A percentile compares a stretch with the other conserved stretches of the same genome.
Evolutionary conservation across 495 filamentous ascomycete species (phyloP).

Genomic region (Xylaria venustula): DNA sequence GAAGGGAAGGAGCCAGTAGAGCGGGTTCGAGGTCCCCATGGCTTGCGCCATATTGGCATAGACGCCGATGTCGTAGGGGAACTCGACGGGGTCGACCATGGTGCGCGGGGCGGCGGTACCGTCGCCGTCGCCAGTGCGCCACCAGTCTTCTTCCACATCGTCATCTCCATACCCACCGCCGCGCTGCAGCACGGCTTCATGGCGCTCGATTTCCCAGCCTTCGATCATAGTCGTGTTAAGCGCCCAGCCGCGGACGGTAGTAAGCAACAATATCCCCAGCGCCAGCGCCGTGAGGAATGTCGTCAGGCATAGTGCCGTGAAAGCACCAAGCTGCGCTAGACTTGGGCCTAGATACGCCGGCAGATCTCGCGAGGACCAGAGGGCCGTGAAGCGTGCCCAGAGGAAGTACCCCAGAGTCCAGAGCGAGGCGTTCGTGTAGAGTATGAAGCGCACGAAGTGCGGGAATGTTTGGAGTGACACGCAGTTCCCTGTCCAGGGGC

Average conservation of each 20-base stretch:
- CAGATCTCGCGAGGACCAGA: slow-evolving; percentile 67
- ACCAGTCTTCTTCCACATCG: slow-evolving; percentile 53
- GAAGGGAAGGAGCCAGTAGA: slow-evolving; percentile 50
- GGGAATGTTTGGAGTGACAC: slow-evolving; percentile 88
- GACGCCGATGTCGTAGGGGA: slow-evolving; percentile 89
- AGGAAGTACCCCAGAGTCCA: slow-evolving; percentile 57
- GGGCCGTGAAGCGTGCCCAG: slow-evolving; percentile 53
- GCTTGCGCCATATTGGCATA: slow-evolving; percentile 72
- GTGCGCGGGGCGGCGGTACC: slow-evolving; percentile 33
- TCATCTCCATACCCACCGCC: slow-evolving; percentile 63
- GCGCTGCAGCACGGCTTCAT: slow-evolving; percentile 70
- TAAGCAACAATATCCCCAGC: slow-evolving; percentile 62
- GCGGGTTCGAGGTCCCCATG: slow-evolving; percentile 61
- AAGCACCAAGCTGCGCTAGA: slow-evolving; percentile 60
- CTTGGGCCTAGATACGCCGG: slow-evolving; percentile 83
- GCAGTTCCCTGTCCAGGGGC: slow-evolving; percentile 93
- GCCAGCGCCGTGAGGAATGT: slow-evolving; percentile 64
- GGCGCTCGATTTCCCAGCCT: slow-evolving; percentile 86
- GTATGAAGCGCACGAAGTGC: slow-evolving; percentile 84
- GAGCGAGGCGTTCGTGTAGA: slow-evolving; percentile 72
- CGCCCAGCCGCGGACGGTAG: slow-evolving; percentile 38
- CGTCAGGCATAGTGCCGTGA: slow-evolving; percentile 60
- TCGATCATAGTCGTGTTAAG: slow-evolving; percentile 79
- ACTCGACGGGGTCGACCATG: slow-evolving; percentile 67
- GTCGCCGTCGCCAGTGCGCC: slow-evolving; percentile 23